These are phyloP conservation scores for Candida boleticola DNA, from an alignment of 805 yeast genomes.

Conservation along the genomic window DNA sequence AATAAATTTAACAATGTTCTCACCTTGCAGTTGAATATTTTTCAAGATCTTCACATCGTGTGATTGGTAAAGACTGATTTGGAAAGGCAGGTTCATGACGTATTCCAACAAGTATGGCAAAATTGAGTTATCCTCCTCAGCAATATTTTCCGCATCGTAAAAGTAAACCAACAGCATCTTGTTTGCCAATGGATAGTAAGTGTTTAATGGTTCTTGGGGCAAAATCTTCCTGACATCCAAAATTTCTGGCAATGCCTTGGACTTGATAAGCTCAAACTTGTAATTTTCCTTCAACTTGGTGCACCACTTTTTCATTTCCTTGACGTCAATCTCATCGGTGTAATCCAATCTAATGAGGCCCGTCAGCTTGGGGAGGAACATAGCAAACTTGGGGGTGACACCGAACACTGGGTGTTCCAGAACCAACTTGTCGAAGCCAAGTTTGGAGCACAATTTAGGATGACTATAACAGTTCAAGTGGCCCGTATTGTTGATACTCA, in stretches of 20 bases:
- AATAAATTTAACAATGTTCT: slow-evolving; percentile 40
- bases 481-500: slow-evolving; percentile 39
- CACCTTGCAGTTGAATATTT: slow-evolving; percentile 37
- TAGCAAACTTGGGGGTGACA: slow-evolving; percentile 39
- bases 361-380: slow-evolving; percentile 51
- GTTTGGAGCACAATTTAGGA: slow-evolving; percentile 47
- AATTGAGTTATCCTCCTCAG: slow-evolving; percentile 61
- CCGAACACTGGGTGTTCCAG: not conserved
- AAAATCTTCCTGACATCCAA: slow-evolving; percentile 28
- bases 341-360: slow-evolving; percentile 51
- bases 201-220: slow-evolving; percentile 29
- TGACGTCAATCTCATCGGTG: slow-evolving; percentile 30
- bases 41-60: slow-evolving; percentile 42
- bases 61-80: slow-evolving; percentile 52
- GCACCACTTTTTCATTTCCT: slow-evolving; percentile 42
- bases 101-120: slow-evolving; percentile 62
- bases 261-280: slow-evolving; percentile 32
- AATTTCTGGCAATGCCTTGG: slow-evolving; percentile 26
- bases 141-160: slow-evolving; percentile 48
- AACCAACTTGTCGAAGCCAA: slow-evolving; percentile 43
- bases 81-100: slow-evolving; percentile 53
- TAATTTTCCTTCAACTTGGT: slow-evolving; percentile 46
- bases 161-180: slow-evolving; percentile 52
- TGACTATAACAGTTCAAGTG: slow-evolving; percentile 61
- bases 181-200: slow-evolving; percentile 37